These are phyloP conservation scores for Sclerotinia trifoliorum DNA, from an alignment of 2,329 filamentous ascomycete genomes.

Conservation along the genomic window DNA sequence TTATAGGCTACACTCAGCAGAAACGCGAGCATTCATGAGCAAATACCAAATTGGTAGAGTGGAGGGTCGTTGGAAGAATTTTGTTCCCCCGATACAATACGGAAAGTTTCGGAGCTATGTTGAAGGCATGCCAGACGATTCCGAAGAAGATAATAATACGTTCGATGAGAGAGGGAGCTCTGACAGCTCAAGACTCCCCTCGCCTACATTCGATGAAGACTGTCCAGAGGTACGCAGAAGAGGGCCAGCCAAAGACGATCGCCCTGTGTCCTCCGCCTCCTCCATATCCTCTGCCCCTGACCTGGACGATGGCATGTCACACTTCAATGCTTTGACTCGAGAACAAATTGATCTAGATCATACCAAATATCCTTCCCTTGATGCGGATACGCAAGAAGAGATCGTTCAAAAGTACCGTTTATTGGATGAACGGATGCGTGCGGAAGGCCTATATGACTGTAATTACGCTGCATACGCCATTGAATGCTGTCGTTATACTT, in stretches of 20 bases:
- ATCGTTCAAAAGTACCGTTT: constrained; percentile 82
- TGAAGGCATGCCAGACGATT: constrained; percentile 41
- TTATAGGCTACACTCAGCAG: constrained; percentile 73
- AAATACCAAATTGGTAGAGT: constrained; percentile 79
- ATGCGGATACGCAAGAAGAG: constrained; percentile 67
- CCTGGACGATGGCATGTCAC: constrained; percentile 56
- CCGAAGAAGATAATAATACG: constrained; percentile 38
- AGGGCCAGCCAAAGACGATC: constrained; percentile 22
- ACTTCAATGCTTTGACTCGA: constrained; percentile 70
- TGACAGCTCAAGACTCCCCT: constrained; percentile 38
- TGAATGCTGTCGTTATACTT: constrained; percentile 69
- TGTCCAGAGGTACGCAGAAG: constrained; percentile 30
- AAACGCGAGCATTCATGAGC: constrained; percentile 73
- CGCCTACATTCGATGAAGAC: constrained; percentile 39
- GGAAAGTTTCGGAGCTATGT: constrained; percentile 66
- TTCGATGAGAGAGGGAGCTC: constrained; percentile 33
- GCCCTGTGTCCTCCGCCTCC: constrained; percentile 42
- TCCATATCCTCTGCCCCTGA: constrained; percentile 61
- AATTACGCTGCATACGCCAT: constrained; percentile 77
- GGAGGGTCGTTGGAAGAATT: constrained; percentile 81
- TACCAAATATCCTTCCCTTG: constrained; percentile 76
- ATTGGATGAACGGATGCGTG: constrained; percentile 68
- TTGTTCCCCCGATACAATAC: constrained; percentile 87
- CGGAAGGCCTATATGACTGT: constrained; percentile 78
- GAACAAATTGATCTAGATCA: constrained; percentile 74